Percentiles rank a stretch among this genome's conserved stretches.
These are phyloP conservation scores for Aphanomyces stellatus DNA, from an alignment of 352 stramenopile species.

Conservation along the genomic window DNA sequence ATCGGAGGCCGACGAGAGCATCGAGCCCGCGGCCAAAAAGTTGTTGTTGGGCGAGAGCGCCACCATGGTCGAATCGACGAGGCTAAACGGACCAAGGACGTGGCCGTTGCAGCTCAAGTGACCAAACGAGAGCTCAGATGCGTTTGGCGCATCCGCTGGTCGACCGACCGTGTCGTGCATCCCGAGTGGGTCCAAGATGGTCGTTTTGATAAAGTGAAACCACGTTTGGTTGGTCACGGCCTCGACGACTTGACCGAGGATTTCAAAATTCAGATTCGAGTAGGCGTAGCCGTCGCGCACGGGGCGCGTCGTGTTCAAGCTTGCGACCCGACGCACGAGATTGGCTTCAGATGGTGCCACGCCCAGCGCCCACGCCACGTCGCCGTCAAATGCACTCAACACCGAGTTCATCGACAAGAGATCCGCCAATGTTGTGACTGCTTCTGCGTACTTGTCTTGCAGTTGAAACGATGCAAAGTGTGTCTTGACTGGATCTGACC, in stretches of 20 bases:
- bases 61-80: conserved; percentile 13
- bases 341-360: conserved; percentile 31
- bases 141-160: conserved; percentile 24
- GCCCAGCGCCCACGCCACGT: conserved; percentile 24
- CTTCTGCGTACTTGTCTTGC: conserved; percentile 46
- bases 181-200: conserved; percentile 43
- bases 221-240: conserved; percentile 35
- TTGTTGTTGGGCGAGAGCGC: not conserved
- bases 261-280: conserved; percentile 47
- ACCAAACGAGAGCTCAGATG: conserved; percentile 30
- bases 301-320: conserved; percentile 31
- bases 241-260: conserved; percentile 48
- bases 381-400: not conserved
- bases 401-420: conserved; percentile 49
- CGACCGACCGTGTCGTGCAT: conserved; percentile 49
- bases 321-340: conserved; percentile 26
- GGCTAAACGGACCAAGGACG: conserved; percentile 34
- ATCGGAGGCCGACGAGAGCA: conserved; percentile 44
- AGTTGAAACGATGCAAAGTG: conserved; percentile 39
- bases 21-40: conserved; percentile 34
- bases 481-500: conserved; percentile 42
- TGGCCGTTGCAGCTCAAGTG: conserved; percentile 43
- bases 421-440: conserved; percentile 38
- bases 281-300: conserved; percentile 45
- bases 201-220: conserved; percentile 38